A percentile compares a stretch with the other conserved stretches of the same genome.
phyloP scores from a whole-genome alignment of 768 basidiomycete species.

The Cyclocybe aegerita region DNA sequence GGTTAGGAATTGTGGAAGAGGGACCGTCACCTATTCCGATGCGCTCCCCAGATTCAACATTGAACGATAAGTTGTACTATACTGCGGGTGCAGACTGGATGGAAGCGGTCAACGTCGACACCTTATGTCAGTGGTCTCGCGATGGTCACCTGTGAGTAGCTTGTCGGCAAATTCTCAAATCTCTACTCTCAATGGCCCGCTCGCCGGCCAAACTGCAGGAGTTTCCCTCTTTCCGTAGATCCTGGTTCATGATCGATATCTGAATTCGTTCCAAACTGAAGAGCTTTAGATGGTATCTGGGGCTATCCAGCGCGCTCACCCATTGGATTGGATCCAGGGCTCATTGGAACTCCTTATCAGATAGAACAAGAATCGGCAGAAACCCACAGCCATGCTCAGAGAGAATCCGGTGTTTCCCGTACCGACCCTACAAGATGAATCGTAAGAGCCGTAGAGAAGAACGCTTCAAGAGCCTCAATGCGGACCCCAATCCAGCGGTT shows the following conservation, averaged over 20 bases:
- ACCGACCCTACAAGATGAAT: slow-evolving; percentile 46
- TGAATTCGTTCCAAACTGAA: slow-evolving; percentile 67
- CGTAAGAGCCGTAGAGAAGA: slow-evolving; percentile 56
- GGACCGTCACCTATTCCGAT: slow-evolving; percentile 39
- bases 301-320: slow-evolving; percentile 11
- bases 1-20: slow-evolving; percentile 44
- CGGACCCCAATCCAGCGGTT: slow-evolving; percentile 48
- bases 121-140: slow-evolving; percentile 47
- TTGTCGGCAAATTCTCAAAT: slow-evolving; percentile 51
- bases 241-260: slow-evolving; percentile 58
- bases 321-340: slow-evolving; percentile 38
- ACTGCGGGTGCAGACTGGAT: slow-evolving; percentile 49
- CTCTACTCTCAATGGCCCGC: slow-evolving; percentile 27
- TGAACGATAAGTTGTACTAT: slow-evolving; percentile 47
- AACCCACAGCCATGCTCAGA: slow-evolving; percentile 58
- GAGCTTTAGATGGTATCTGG: neutral
- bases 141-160: slow-evolving; percentile 37
- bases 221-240: slow-evolving; percentile 32
- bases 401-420: slow-evolving; percentile 51
- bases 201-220: slow-evolving; percentile 63
- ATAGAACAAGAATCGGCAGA: slow-evolving; percentile 54
- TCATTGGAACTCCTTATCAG: slow-evolving; percentile 41
- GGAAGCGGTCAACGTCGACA: slow-evolving; percentile 38
- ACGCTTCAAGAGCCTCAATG: slow-evolving; percentile 53
- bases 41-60: slow-evolving; percentile 55